Evolutionary conservation across 139 green algal genomes (phyloP).

Genomic region (Eudorina sp.): DNA sequence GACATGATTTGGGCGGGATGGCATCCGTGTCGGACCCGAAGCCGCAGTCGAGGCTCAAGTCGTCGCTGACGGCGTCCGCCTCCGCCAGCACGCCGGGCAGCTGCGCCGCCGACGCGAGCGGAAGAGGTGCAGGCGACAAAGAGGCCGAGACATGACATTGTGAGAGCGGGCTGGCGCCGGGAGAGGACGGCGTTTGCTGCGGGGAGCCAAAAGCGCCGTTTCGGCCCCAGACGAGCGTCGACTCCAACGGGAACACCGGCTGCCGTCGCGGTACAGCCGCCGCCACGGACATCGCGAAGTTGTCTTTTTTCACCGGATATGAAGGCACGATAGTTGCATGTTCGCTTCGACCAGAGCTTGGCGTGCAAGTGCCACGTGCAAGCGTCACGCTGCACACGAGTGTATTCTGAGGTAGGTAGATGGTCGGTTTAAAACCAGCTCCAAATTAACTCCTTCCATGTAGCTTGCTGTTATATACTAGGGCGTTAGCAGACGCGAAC

Average conservation of each 20-base stretch:
- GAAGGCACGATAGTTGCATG: no score
- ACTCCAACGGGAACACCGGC: background rate
- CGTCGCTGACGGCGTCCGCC: background rate
- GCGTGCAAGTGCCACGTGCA: no score
- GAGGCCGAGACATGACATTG: background rate
- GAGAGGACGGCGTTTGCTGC: no score
- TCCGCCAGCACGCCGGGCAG: background rate
- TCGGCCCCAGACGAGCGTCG: constrained; percentile 1
- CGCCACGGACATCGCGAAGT: background rate
- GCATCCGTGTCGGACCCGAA: background rate
- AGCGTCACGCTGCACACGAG: no score
- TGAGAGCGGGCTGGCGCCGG: background rate
- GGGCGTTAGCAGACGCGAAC: no score
- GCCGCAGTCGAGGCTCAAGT: background rate
- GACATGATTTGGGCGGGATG: background rate
- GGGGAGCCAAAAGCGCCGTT: background rate
- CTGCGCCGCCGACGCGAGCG: background rate
- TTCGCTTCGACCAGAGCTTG: no score
- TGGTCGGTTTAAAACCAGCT: no score
- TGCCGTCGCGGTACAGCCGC: background rate
- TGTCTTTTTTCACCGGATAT: background rate
- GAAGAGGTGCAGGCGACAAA: background rate
- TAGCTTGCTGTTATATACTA: no score
- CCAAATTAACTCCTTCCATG: no score
- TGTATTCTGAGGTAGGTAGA: no score